Percentiles rank a stretch among this genome's conserved stretches.
These are phyloP conservation scores for Podospora conica DNA, from an alignment of 495 filamentous ascomycete species.

Conservation along the genomic window DNA sequence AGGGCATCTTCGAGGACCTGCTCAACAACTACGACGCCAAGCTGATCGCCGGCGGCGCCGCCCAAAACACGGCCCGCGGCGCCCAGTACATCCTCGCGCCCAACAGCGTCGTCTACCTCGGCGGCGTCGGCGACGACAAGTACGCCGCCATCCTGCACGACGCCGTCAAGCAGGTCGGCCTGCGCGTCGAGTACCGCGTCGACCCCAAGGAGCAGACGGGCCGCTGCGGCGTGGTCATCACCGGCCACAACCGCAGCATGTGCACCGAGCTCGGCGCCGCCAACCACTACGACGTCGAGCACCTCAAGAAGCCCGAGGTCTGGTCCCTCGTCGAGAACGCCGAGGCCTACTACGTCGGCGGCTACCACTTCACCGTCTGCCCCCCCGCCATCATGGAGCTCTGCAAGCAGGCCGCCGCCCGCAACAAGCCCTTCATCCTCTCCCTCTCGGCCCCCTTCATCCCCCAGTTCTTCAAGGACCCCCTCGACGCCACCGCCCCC, in stretches of 20 bases:
- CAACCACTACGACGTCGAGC: constrained; percentile 92
- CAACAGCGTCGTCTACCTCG: constrained; percentile 84
- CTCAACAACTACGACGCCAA: constrained; percentile 80
- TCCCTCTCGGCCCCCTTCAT: constrained; percentile 94
- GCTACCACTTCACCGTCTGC: constrained; percentile 69
- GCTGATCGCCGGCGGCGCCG: constrained; percentile 92
- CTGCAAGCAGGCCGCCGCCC: constrained; percentile 76
- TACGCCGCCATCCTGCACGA: constrained; percentile 79
- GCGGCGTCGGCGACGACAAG: constrained; percentile 87
- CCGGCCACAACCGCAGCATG: constrained; percentile 85
- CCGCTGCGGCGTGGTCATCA: constrained; percentile 94
- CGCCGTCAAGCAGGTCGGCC: constrained; percentile 69
- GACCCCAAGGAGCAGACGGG: constrained; percentile 78
- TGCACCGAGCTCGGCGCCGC: constrained; percentile 94
- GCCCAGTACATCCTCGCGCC: constrained; percentile 91
- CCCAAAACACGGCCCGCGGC: constrained; percentile 96
- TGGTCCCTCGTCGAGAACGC: constrained; percentile 88
- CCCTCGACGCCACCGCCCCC: constrained; percentile 70
- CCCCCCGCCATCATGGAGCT: constrained; percentile 84
- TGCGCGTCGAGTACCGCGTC: constrained; percentile 88
- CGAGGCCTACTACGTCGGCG: constrained; percentile 84
- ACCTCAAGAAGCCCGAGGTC: constrained; percentile 83
- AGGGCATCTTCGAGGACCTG: constrained; percentile 84
- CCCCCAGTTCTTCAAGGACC: constrained; percentile 94
- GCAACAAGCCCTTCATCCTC: constrained; percentile 88